Conservation (phyloP, 805 yeast species). For the Nakazawaea anatomiae region DNA sequence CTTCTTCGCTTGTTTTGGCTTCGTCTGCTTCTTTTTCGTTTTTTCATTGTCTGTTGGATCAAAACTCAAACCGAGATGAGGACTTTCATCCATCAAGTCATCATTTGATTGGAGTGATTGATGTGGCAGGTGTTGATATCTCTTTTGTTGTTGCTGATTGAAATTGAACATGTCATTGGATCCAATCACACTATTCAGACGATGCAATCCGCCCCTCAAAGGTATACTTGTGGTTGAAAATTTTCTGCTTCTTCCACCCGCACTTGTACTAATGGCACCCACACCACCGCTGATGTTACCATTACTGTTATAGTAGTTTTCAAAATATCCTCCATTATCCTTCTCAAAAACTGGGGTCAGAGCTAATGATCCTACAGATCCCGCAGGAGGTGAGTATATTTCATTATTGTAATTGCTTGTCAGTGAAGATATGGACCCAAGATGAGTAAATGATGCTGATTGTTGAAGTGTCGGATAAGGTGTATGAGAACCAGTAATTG, state of each 20-base stretch:
- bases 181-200: conserved; percentile 6
- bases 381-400: conserved; percentile 14
- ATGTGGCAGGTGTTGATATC: not conserved
- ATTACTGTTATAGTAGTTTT: conserved; percentile 1
- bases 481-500: not conserved
- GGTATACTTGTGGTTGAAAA: conserved; percentile 1
- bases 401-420: conserved; percentile 4
- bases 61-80: not conserved
- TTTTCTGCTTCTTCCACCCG: not conserved
- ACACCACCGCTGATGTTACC: not conserved
- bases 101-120: not conserved
- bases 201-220: conserved; percentile 4
- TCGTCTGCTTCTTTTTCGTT: not conserved
- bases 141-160: conserved; percentile 4
- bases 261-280: not conserved
- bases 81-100: conserved; percentile 6
- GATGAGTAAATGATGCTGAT: conserved; percentile 5
- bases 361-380: conserved; percentile 19
- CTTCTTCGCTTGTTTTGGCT: not conserved
- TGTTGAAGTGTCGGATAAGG: not conserved
- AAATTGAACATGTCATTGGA: conserved; percentile 3
- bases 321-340: conserved; percentile 11
- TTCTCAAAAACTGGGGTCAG: conserved; percentile 18
- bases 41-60: not conserved
- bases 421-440: conserved; percentile 8